Base-by-base conservation (phyloP, 148 eudicot genomes). In the Suaeda aralocaspica region DNA sequence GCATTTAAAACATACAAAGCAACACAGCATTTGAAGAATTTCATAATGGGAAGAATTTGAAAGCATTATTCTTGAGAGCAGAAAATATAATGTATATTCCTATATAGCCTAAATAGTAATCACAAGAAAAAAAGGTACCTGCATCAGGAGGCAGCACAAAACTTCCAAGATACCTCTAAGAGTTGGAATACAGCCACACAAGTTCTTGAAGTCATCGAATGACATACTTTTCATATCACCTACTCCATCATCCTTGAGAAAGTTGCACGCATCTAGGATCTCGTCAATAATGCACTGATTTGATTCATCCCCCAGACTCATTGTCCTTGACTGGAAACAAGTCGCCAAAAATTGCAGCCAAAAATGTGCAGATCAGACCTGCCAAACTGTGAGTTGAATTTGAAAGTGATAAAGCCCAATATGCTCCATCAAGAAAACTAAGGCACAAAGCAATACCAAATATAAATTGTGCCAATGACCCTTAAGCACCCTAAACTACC, bases 291-390 rank as follows among this genome's bases (percentile, higher is more conserved):
- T 45, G 66, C 80, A 80, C 45, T 59, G 65, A 59, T 67, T 74
- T 52, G 87, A 81, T 68, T 77, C 36, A 75, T 72, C n/a, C n/a
- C 55, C 58, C 82, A 59, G 83, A 66, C 34, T 79, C 83, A 8
- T 46, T 13, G 29, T 71, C 67, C 55, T 68, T 69, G 36, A 59
- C 55, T 41, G 87, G 60, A 78, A 87, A 84, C 59, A 90, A 62
- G 75, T 85, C 85, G 69, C 75, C 85, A 60, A 90, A 74, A 73
- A 93, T 75, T 50, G 85, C 81, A 49, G 74, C 76, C 74, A 87
- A 68, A 39, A 82, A 89, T 57, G 82, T 87, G 92, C 70, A 87
- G 75, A 73, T 90, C 91, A 69, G 96, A 85, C 85, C 98, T 93
- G 86, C 61, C 76, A 68, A 78, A 72, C 81, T 78, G 77, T 68